phyloP scores from a whole-genome alignment of 2,329 filamentous ascomycete genomes.

The Coniochaeta prunicola region DNA sequence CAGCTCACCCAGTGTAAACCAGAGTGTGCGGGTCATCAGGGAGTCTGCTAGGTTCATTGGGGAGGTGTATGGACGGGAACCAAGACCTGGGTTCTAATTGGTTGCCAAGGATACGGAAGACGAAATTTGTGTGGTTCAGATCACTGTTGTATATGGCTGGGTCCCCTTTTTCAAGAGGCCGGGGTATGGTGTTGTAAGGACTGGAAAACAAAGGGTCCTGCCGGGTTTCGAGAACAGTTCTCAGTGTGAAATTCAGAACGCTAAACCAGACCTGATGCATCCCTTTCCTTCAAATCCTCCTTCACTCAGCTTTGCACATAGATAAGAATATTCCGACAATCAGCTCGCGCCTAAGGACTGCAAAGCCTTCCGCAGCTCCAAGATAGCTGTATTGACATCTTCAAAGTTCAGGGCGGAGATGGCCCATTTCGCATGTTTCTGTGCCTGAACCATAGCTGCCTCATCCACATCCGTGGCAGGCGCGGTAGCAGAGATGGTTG shows the following conservation, averaged over 20 bases:
- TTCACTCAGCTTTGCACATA: neutral
- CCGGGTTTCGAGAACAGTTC: neutral
- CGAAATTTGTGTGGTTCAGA: too few relatives aligned
- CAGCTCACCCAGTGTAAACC: constrained; percentile 37
- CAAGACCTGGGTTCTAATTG: neutral
- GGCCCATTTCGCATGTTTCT: constrained; percentile 96
- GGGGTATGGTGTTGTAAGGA: neutral
- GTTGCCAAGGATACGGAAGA: neutral
- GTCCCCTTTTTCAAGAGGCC: neutral
- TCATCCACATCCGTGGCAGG: constrained; percentile 45
- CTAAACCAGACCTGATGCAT: neutral
- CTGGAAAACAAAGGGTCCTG: neutral
- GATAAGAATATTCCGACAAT: neutral
- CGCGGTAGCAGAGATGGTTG: constrained; percentile 10
- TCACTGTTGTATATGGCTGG: too few relatives aligned
- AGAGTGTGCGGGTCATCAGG: constrained; percentile 36
- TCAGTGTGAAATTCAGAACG: neutral
- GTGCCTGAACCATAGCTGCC: constrained; percentile 65
- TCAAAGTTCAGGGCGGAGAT: constrained; percentile 97
- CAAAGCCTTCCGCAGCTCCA: constrained; percentile 73
- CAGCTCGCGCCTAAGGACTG: constrained; percentile 53
- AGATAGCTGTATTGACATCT: constrained; percentile 82
- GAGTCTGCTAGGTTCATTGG: constrained; percentile 35
- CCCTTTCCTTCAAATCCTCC: neutral
- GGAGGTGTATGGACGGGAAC: constrained; percentile 18